Evolutionary conservation across 495 filamentous ascomycete species (phyloP).

Genomic region (Talaromyces wortmannii): DNA sequence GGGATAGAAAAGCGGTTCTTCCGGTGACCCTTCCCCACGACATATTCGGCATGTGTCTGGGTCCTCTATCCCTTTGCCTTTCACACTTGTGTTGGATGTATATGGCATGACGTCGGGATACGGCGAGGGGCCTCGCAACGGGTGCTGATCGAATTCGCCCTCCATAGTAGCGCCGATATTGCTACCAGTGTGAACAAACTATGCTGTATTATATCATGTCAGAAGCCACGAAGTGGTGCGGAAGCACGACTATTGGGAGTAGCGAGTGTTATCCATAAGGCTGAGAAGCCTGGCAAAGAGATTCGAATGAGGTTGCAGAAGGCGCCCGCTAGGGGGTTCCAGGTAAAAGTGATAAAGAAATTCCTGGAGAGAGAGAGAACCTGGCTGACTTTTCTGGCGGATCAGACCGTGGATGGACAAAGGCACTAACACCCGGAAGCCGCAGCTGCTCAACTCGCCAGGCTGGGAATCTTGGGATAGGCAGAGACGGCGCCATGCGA

Average conservation of each 20-base stretch:
- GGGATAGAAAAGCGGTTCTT: conserved; percentile 90
- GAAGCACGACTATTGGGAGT: not conserved
- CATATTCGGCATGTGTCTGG: conserved; percentile 92
- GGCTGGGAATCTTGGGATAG: too few species aligned
- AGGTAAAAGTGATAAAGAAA: too few species aligned
- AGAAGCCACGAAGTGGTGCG: not conserved
- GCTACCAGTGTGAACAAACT: not conserved
- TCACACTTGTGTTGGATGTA: conserved; percentile 21
- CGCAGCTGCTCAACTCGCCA: too few species aligned
- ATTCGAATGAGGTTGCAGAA: not conserved
- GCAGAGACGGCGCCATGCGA: too few species aligned
- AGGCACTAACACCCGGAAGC: too few species aligned
- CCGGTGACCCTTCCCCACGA: conserved; percentile 74
- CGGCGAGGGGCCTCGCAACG: conserved; percentile 9
- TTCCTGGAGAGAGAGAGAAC: too few species aligned
- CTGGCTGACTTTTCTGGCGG: too few species aligned
- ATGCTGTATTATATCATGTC: not conserved
- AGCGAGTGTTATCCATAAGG: not conserved
- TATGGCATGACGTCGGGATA: conserved; percentile 57
- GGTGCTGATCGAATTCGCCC: conserved; percentile 9
- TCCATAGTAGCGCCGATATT: not conserved
- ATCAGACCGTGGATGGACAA: too few species aligned
- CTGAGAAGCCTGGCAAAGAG: not conserved
- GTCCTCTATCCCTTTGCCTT: conserved; percentile 35
- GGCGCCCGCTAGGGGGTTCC: not conserved